Evolutionary conservation across 1,284 basidiomycete species (phyloP).

Genomic region (Naganishia sp.): DNA sequence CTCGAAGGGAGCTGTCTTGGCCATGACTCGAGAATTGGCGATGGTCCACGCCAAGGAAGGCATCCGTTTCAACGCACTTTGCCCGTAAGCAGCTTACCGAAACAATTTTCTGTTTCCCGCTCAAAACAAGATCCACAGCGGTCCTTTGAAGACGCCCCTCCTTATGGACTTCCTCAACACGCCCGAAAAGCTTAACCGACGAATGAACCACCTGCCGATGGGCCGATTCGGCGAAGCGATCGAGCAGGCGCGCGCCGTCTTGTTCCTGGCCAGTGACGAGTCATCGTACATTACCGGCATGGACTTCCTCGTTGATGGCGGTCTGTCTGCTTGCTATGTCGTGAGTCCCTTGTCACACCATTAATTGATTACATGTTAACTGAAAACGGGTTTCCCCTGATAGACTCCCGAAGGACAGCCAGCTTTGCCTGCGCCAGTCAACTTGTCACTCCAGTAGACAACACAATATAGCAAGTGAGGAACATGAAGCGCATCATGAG

Average conservation of each 20-base stretch:
- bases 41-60: slow-evolving; percentile 97
- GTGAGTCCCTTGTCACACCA: slow-evolving; percentile 40
- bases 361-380: not conserved
- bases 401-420: slow-evolving; percentile 46
- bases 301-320: slow-evolving; percentile 92
- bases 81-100: slow-evolving; percentile 68
- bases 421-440: slow-evolving; percentile 36
- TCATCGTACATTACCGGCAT: slow-evolving; percentile 67
- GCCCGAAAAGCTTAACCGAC: slow-evolving; percentile 88
- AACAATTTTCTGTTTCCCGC: slow-evolving; percentile 14
- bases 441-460: not conserved
- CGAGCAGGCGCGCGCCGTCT: slow-evolving; percentile 85
- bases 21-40: slow-evolving; percentile 96
- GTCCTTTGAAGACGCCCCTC: slow-evolving; percentile 87
- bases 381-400: not conserved
- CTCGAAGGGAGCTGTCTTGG: slow-evolving; percentile 80
- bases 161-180: slow-evolving; percentile 98
- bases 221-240: slow-evolving; percentile 95
- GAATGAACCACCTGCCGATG: slow-evolving; percentile 90
- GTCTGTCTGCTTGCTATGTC: slow-evolving; percentile 84
- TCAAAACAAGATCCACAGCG: slow-evolving; percentile 58
- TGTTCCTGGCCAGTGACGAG: slow-evolving; percentile 66
- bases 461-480: too few species aligned
- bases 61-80: slow-evolving; percentile 90
- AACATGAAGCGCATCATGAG: too few species aligned